These are phyloP conservation scores for Stachybotrys echinatus DNA, from an alignment of 2,329 filamentous ascomycete genomes.

Conservation along the genomic window DNA sequence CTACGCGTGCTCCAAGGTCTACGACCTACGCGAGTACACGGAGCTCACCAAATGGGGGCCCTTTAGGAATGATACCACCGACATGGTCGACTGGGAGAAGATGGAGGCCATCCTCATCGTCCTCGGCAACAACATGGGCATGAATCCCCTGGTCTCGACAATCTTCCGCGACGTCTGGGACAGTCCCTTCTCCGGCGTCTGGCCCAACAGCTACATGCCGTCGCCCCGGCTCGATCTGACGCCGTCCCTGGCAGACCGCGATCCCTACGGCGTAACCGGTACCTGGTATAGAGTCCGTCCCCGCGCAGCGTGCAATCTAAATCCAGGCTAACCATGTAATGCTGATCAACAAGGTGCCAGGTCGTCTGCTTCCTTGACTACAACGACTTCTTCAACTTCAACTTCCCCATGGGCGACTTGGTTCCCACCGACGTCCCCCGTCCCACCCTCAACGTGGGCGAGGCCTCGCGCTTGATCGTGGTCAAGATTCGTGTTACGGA, in stretches of 20 bases:
- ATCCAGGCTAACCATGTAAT: background rate
- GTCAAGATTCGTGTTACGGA: slow-evolving; percentile 60
- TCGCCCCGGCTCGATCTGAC: slow-evolving; percentile 26
- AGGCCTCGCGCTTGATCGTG: slow-evolving; percentile 65
- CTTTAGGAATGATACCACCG: slow-evolving; percentile 58
- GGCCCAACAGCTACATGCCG: slow-evolving; percentile 42
- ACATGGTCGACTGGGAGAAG: slow-evolving; percentile 72
- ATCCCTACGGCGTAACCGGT: slow-evolving; percentile 68
- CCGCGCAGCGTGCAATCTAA: background rate
- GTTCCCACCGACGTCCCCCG: slow-evolving; percentile 38
- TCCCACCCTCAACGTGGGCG: slow-evolving; percentile 51
- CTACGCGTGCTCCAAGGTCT: slow-evolving; percentile 64
- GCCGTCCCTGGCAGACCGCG: slow-evolving; percentile 40
- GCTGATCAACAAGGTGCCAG: slow-evolving; percentile 18
- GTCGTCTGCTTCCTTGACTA: slow-evolving; percentile 57
- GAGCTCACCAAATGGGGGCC: slow-evolving; percentile 62
- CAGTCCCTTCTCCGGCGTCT: slow-evolving; percentile 50
- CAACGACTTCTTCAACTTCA: slow-evolving; percentile 66
- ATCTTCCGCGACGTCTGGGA: slow-evolving; percentile 50
- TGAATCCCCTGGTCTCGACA: slow-evolving; percentile 38
- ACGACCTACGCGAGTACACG: slow-evolving; percentile 67
- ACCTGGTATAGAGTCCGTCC: slow-evolving; percentile 61
- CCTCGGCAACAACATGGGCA: slow-evolving; percentile 56
- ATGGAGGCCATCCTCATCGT: slow-evolving; percentile 70
- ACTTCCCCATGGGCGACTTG: slow-evolving; percentile 49